Evolutionary conservation across 805 yeast species (phyloP).

Genomic region (Metschnikowia santaceciliae): DNA sequence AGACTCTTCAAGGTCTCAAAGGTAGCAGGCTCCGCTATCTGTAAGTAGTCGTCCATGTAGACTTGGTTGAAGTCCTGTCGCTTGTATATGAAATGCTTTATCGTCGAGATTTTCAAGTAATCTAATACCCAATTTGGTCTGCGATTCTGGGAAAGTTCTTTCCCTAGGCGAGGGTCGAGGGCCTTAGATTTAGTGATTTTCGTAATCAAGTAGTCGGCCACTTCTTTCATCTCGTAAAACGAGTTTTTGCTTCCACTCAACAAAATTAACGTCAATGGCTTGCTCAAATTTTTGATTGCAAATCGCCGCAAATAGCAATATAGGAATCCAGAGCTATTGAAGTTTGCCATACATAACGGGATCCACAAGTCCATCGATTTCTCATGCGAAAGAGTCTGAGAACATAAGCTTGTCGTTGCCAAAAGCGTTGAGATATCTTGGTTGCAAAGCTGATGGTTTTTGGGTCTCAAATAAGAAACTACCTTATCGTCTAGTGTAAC

Average conservation of each 20-base stretch:
- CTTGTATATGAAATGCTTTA: conserved; percentile 81
- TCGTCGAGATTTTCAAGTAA: conserved; percentile 31
- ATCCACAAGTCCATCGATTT: conserved; percentile 80
- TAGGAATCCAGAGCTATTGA: conserved; percentile 82
- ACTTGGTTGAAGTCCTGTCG: conserved; percentile 66
- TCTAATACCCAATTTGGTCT: conserved; percentile 5
- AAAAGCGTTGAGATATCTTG: conserved; percentile 75
- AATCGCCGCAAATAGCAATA: conserved; percentile 66
- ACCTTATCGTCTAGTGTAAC: conserved; percentile 60
- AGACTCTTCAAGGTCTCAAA: conserved; percentile 24
- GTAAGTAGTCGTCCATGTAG: conserved; percentile 39
- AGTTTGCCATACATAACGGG: conserved; percentile 88
- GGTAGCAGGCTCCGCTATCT: conserved; percentile 15
- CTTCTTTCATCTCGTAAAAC: conserved; percentile 68
- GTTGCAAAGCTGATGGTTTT: conserved; percentile 72
- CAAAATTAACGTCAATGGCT: conserved; percentile 41
- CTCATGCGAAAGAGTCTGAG: conserved; percentile 35
- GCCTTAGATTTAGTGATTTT: conserved; percentile 22
- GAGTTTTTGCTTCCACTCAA: conserved; percentile 71
- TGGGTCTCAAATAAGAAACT: conserved; percentile 70
- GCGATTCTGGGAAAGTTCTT: conserved; percentile 20
- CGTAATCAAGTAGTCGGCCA: conserved; percentile 49
- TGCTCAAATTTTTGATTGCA: conserved; percentile 14
- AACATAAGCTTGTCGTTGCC: conserved; percentile 51
- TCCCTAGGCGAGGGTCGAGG: conserved; percentile 20